A percentile compares a stretch with the other conserved stretches of the same genome.
These are phyloP conservation scores for Hypericum perforatum DNA, from an alignment of 345 rosid species.

Conservation along the genomic window DNA sequence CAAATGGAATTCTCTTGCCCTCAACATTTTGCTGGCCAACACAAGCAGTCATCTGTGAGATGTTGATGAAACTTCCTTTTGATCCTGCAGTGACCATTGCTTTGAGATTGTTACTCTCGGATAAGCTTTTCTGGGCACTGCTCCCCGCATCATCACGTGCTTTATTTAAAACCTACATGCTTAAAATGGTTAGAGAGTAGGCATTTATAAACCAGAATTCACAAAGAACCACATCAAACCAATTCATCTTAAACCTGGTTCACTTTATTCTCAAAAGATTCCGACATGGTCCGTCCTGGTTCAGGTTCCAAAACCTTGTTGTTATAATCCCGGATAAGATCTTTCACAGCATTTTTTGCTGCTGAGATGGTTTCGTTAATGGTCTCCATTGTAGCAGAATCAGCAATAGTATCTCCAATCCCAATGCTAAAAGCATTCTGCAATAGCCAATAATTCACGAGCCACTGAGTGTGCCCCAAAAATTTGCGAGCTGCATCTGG, in stretches of 20 bases:
- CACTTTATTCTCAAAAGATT: slow-evolving; percentile 93
- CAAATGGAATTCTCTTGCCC: slow-evolving; percentile 95
- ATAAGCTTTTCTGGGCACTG: slow-evolving; percentile 89
- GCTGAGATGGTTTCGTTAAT: slow-evolving; percentile 75
- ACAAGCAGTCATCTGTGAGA: slow-evolving; percentile 99
- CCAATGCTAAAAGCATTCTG: slow-evolving; percentile 95
- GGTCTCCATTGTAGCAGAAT: slow-evolving; percentile 84
- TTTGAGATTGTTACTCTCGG: slow-evolving; percentile 96
- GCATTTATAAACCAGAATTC: slow-evolving; percentile 1
- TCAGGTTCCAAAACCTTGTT: slow-evolving; percentile 76
- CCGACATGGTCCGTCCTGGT: slow-evolving; percentile 95
- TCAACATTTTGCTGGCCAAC: slow-evolving; percentile 99
- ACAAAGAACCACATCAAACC: neutral
- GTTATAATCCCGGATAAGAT: slow-evolving; percentile 55
- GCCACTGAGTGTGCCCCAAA: slow-evolving; percentile 99
- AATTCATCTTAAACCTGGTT: slow-evolving; percentile 46
- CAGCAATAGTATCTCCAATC: slow-evolving; percentile 98
- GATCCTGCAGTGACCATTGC: slow-evolving; percentile 99
- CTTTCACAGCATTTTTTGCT: slow-evolving; percentile 81
- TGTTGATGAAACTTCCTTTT: slow-evolving; percentile 95
- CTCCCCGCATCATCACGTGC: slow-evolving; percentile 99
- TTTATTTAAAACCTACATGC: slow-evolving; percentile 64
- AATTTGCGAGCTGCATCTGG: slow-evolving; percentile 99
- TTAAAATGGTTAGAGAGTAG: slow-evolving; percentile 5
- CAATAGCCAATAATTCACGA: slow-evolving; percentile 96